These are phyloP conservation scores for Clarireedia sp. DNA, from an alignment of 2,329 filamentous ascomycete species.

Conservation along the genomic window DNA sequence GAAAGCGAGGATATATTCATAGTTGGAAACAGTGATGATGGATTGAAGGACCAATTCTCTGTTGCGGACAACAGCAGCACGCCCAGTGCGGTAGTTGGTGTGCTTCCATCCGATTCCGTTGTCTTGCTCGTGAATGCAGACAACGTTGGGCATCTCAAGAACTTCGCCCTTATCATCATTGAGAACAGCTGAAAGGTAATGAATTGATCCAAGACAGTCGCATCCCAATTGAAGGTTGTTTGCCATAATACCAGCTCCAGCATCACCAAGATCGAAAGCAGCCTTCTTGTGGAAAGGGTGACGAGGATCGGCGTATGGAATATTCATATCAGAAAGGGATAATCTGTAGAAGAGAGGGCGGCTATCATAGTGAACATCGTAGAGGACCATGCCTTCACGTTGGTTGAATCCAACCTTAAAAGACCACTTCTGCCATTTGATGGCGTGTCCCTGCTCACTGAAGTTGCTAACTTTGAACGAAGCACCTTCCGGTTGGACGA, in stretches of 20 bases:
- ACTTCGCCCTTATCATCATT: conserved; percentile 52
- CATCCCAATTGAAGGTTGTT: conserved; percentile 64
- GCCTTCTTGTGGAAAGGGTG: conserved; percentile 62
- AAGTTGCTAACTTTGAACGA: conserved; percentile 48
- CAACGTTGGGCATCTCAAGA: conserved; percentile 53
- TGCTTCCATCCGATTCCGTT: conserved; percentile 61
- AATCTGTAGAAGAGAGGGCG: conserved; percentile 61
- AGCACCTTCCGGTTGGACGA: conserved; percentile 56
- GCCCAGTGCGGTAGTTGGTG: conserved; percentile 58
- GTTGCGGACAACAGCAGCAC: conserved; percentile 54
- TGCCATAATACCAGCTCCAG: conserved; percentile 56
- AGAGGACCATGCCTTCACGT: conserved; percentile 58
- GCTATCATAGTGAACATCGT: conserved; percentile 55
- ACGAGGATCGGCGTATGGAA: conserved; percentile 55
- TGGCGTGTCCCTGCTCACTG: conserved; percentile 43
- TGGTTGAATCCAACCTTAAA: conserved; percentile 55
- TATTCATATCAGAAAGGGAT: conserved; percentile 56
- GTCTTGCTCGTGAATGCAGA: conserved; percentile 66
- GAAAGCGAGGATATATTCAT: conserved; percentile 66
- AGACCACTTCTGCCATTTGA: conserved; percentile 61
- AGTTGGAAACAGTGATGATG: conserved; percentile 65
- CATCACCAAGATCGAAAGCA: conserved; percentile 63
- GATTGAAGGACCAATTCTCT: conserved; percentile 60
- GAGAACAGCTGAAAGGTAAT: conserved; percentile 54
- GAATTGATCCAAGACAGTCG: conserved; percentile 62